Evolutionary conservation across 2,329 filamentous ascomycete species (phyloP).

Genomic region (Calonectria henricotiae): DNA sequence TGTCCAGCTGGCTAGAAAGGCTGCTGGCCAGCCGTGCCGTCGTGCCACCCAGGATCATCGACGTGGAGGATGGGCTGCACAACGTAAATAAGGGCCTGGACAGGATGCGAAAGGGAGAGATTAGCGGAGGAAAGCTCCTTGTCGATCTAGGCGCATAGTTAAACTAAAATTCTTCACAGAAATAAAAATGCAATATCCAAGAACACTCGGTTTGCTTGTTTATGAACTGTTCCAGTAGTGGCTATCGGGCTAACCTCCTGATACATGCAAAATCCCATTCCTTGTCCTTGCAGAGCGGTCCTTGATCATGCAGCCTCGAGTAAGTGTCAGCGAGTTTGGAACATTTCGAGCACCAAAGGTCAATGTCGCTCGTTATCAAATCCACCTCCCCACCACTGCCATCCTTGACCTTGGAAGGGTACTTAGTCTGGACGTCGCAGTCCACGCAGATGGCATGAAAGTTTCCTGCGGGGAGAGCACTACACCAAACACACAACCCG

Average conservation of each 20-base stretch:
- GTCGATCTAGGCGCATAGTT: conserved; percentile 58
- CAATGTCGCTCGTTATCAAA: conserved; percentile 38
- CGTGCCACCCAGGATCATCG: conserved; percentile 76
- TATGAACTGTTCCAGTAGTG: too few species aligned
- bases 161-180: background rate
- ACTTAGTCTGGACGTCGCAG: conserved; percentile 31
- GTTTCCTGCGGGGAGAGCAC: background rate
- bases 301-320: conserved; percentile 8
- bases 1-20: conserved; percentile 79
- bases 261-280: background rate
- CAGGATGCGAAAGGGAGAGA: conserved; percentile 75
- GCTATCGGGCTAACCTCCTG: background rate
- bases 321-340: conserved; percentile 36
- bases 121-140: conserved; percentile 80
- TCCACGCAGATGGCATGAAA: conserved; percentile 31
- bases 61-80: conserved; percentile 74
- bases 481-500: conserved; percentile 43
- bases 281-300: background rate
- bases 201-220: background rate
- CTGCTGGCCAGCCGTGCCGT: conserved; percentile 72
- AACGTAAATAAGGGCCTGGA: conserved; percentile 80
- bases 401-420: conserved; percentile 37
- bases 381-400: conserved; percentile 39
- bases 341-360: conserved; percentile 46
- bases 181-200: conserved; percentile 13